phyloP scores from a whole-genome alignment of 768 basidiomycete species.

The Boletus edulis region DNA sequence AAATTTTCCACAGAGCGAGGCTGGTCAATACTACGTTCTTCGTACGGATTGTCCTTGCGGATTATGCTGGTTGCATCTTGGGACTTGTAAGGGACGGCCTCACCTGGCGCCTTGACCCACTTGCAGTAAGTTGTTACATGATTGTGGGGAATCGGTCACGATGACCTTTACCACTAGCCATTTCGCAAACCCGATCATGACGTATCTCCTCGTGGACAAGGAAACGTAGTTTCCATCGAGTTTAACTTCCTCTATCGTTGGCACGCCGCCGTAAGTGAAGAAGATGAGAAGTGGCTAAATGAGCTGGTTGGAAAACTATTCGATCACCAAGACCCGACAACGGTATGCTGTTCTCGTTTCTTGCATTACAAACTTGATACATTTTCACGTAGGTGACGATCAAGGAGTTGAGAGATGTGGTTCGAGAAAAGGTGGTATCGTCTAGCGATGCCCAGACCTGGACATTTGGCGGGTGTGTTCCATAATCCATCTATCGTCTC shows the following conservation, averaged over 20 bases:
- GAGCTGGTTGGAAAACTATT: conserved; percentile 45
- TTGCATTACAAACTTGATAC: neutral
- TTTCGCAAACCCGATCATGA: conserved; percentile 51
- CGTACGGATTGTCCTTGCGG: conserved; percentile 65
- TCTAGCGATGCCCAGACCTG: conserved; percentile 39
- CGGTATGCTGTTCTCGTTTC: conserved; percentile 29
- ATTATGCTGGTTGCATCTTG: conserved; percentile 75
- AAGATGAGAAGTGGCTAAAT: conserved; percentile 57
- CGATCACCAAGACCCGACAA: conserved; percentile 36
- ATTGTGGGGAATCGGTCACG: neutral
- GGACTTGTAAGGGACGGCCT: conserved; percentile 63
- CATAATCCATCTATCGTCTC: neutral
- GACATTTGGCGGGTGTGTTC: conserved; percentile 49
- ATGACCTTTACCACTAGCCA: conserved; percentile 31
- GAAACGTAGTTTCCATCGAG: conserved; percentile 75
- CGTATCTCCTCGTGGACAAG: conserved; percentile 61
- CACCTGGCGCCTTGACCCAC: conserved; percentile 68
- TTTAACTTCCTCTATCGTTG: conserved; percentile 63
- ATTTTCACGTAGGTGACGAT: conserved; percentile 15
- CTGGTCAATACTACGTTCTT: conserved; percentile 73
- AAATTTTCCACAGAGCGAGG: conserved; percentile 72
- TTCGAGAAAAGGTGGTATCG: conserved; percentile 12
- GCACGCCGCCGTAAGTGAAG: conserved; percentile 59
- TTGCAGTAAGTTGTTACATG: conserved; percentile 40
- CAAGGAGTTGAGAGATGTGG: conserved; percentile 16